These are phyloP conservation scores for Eremothecium coryli DNA, from an alignment of 1,139 yeast species.

Conservation along the genomic window DNA sequence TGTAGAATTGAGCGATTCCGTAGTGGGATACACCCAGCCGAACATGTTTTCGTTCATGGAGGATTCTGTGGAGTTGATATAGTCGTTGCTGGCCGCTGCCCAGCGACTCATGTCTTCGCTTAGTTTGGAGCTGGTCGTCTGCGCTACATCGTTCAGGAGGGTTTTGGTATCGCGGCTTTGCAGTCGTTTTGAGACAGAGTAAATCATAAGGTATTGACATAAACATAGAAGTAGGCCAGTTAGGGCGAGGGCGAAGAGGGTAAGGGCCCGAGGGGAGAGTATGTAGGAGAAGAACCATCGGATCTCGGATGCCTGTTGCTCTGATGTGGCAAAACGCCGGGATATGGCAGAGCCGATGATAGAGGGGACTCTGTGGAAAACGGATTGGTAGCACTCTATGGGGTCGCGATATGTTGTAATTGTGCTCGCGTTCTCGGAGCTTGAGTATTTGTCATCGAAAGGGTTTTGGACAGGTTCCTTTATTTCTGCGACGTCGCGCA, in stretches of 20 bases:
- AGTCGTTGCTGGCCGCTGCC: conserved; percentile 44
- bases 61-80: conserved; percentile 37
- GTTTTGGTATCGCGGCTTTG: conserved; percentile 7
- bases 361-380: conserved; percentile 27
- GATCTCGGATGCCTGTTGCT: conserved; percentile 18
- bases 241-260: conserved; percentile 39
- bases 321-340: conserved; percentile 8
- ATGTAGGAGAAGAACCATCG: conserved; percentile 45
- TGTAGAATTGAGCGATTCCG: conserved; percentile 47
- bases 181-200: conserved; percentile 20
- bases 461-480: conserved; percentile 8
- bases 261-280: conserved; percentile 40
- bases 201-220: conserved; percentile 39
- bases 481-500: conserved; percentile 22
- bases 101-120: conserved; percentile 32
- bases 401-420: conserved; percentile 17
- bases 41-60: conserved; percentile 54
- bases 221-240: conserved; percentile 42
- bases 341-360: conserved; percentile 13
- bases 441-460: conserved; percentile 5
- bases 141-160: conserved; percentile 29
- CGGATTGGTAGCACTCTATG: conserved; percentile 26
- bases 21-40: conserved; percentile 54
- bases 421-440: not conserved
- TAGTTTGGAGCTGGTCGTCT: conserved; percentile 36